Evolutionary conservation across 495 filamentous ascomycete genomes (phyloP).

Genomic region (Penicillium cataractarum): DNA sequence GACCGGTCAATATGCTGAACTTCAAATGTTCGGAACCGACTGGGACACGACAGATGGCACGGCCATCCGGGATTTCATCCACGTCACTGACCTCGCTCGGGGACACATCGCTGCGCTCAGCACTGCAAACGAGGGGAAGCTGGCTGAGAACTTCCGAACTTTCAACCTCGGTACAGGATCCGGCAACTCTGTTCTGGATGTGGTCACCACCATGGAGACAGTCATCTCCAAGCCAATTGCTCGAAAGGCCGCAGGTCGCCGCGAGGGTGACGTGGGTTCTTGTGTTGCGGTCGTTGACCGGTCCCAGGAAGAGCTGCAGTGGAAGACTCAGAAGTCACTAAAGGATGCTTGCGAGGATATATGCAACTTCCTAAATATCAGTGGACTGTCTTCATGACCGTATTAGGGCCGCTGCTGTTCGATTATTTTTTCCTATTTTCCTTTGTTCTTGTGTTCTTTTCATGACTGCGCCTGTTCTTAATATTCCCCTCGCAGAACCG

Average conservation of each 20-base stretch:
- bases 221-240: slow-evolving; percentile 46
- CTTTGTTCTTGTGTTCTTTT: slow-evolving; percentile 4
- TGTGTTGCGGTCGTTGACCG: slow-evolving; percentile 78
- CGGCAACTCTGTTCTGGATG: slow-evolving; percentile 56
- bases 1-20: slow-evolving; percentile 52
- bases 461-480: slow-evolving; percentile 13
- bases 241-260: slow-evolving; percentile 69
- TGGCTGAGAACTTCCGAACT: slow-evolving; percentile 51
- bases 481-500: slow-evolving; percentile 12
- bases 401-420: slow-evolving; percentile 9
- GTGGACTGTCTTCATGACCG: slow-evolving; percentile 35
- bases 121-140: slow-evolving; percentile 39
- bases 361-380: slow-evolving; percentile 65
- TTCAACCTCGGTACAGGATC: slow-evolving; percentile 58
- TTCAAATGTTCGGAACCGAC: slow-evolving; percentile 65
- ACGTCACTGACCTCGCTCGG: slow-evolving; percentile 66
- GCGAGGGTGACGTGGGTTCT: slow-evolving; percentile 80
- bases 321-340: slow-evolving; percentile 83
- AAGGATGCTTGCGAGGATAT: slow-evolving; percentile 83
- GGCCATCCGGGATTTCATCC: slow-evolving; percentile 61
- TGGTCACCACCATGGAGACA: slow-evolving; percentile 51
- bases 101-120: slow-evolving; percentile 64
- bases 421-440: slow-evolving; percentile 9
- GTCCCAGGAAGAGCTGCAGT: slow-evolving; percentile 82
- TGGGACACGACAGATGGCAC: slow-evolving; percentile 68